phyloP scores from a whole-genome alignment of 73 alveolate species.

The Paramecium sexaurelia region DNA sequence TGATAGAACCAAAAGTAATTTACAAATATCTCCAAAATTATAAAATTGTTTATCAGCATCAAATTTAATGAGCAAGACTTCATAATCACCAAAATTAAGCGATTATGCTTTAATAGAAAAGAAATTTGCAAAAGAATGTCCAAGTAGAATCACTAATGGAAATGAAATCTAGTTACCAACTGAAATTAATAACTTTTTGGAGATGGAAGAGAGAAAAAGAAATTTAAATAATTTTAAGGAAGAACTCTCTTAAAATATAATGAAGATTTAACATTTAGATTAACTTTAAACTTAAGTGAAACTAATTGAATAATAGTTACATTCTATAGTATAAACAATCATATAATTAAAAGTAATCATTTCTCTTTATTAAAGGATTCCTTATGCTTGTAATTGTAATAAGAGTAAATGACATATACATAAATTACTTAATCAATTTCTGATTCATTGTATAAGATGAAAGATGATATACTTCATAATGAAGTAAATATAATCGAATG shows the following conservation, averaged over 20 bases:
- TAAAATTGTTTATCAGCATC: conserved; percentile 1
- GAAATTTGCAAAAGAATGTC: conserved; percentile 27
- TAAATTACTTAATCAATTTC: background rate
- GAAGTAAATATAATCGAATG: conserved; percentile 11
- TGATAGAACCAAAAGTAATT: background rate
- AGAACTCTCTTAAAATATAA: background rate
- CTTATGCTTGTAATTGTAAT: background rate
- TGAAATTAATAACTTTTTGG: background rate
- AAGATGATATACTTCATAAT: conserved; percentile 20
- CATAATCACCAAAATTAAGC: background rate
- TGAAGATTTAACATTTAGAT: background rate
- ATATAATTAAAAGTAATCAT: background rate
- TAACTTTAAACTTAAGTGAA: background rate
- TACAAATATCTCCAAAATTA: background rate
- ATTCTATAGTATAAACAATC: conserved; percentile 1
- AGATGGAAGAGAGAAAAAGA: conserved; percentile 11
- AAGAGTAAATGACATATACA: background rate
- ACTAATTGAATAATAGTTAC: background rate
- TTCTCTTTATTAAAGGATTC: background rate
- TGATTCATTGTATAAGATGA: conserved; percentile 22
- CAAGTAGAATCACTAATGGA: background rate
- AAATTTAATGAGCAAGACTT: background rate
- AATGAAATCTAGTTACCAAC: background rate
- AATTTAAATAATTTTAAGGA: background rate
- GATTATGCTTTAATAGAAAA: background rate